A percentile compares a stretch with the other conserved stretches of the same genome.
Conservation (phyloP, 768 basidiomycete species). For the Pulveroboletus sp. region DNA sequence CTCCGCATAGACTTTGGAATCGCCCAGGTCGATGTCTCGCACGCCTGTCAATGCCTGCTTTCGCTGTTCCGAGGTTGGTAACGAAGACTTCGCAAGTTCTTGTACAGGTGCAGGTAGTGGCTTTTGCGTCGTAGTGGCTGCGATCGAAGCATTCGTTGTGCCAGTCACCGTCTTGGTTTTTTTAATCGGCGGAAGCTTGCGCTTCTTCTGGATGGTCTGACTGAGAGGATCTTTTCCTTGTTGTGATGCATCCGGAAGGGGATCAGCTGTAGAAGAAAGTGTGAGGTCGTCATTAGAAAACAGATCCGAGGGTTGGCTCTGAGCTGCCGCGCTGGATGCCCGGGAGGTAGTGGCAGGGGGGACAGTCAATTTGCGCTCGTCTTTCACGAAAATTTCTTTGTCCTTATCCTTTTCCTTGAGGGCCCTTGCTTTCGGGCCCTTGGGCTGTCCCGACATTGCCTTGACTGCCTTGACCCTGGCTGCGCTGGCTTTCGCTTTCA, state of each 20-base stretch:
- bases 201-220: slow-evolving; percentile 46
- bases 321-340: slow-evolving; percentile 31
- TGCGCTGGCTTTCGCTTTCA: slow-evolving; percentile 18
- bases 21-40: slow-evolving; percentile 59
- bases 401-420: slow-evolving; percentile 29
- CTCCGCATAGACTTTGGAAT: slow-evolving; percentile 57
- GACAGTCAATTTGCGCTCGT: slow-evolving; percentile 35
- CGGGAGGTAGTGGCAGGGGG: slow-evolving; percentile 15
- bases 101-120: slow-evolving; percentile 10
- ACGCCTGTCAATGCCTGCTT: slow-evolving; percentile 44
- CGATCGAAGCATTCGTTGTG: slow-evolving; percentile 19
- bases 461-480: slow-evolving; percentile 29
- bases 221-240: slow-evolving; percentile 24
- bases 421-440: slow-evolving; percentile 28
- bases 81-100: slow-evolving; percentile 25
- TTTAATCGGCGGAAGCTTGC: slow-evolving; percentile 64
- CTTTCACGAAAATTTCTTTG: slow-evolving; percentile 37
- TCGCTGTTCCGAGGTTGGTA: slow-evolving; percentile 26
- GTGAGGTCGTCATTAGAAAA: slow-evolving; percentile 30
- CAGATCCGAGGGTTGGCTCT: slow-evolving; percentile 26
- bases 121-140: slow-evolving; percentile 26
- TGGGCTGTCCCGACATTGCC: slow-evolving; percentile 11
- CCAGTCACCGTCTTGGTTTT: slow-evolving; percentile 46
- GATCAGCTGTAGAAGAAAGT: slow-evolving; percentile 5
- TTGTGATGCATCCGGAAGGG: slow-evolving; percentile 17